Base-by-base conservation (phyloP, 2,329 filamentous ascomycete genomes). In the Diaporthe longicolla region DNA sequence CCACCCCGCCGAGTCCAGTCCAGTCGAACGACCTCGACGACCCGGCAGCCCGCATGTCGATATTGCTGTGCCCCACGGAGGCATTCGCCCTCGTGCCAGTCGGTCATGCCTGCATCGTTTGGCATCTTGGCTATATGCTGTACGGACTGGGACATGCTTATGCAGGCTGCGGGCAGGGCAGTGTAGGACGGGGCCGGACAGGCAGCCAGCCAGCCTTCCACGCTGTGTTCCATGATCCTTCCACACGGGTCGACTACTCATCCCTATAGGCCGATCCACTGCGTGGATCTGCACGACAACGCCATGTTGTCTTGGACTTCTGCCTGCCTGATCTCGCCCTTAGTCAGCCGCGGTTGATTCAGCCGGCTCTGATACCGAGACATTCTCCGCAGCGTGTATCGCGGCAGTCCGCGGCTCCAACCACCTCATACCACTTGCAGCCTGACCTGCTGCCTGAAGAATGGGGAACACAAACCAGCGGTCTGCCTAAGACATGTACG, bases 401-500 rank as follows among this genome's bases (percentile, higher is more conserved):
- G 37, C 37, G 10, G 37, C 10, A 40, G 21, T 43, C 19, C 32
- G 45, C 11, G 15, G 21, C 10, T 15, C 17, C 40, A 48, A 21
- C 24, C n/a, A 24, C 59, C 37, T 48, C 10, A 19, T 19, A n/a
- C 21, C 9, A 43, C 40, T 17, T 10, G 10, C 5, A 58, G 17
- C 19, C 21, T 8, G 19, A 21, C 32, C 52, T 45, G 13, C 70
- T 71, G 57, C 70, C 70, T 54, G 70, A 48, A 50, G 2, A 8
- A 43, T 35, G 21, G 21, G 32, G 48, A 68, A 54, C 63, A 45
- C 70, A 45, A 72, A 74, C 15, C 59, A 72, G 73, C 73, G 73
- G 70, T 72, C 70, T 69, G 70, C 57, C 55, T 74, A 68, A 69
- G 70, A 74, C 61, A 65, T 19, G 40, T 43, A 15, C 40, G 40